A percentile compares a stretch with the other conserved stretches of the same genome.
phyloP scores from a whole-genome alignment of 176 grass and related monocot genomes.

The Chloris gayana region DNA sequence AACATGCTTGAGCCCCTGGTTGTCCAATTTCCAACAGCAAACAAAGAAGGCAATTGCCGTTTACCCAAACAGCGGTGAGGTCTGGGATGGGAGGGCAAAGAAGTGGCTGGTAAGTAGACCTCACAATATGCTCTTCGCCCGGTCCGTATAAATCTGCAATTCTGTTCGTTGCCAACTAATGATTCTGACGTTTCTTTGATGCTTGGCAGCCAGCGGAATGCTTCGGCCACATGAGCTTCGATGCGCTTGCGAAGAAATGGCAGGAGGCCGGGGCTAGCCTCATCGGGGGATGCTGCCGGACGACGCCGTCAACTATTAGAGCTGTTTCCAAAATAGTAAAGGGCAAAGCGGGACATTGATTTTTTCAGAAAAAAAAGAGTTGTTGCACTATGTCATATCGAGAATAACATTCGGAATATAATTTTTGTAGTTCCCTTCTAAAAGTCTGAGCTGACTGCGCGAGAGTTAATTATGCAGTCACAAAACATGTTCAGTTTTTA shows the following conservation, averaged over 20 bases:
- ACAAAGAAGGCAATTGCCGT: slow-evolving; percentile 77
- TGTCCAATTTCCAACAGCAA: slow-evolving; percentile 40
- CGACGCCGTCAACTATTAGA: slow-evolving; percentile 66
- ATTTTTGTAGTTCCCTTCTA: background rate
- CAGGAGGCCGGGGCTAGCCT: slow-evolving; percentile 69
- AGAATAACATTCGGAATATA: slow-evolving; percentile 19
- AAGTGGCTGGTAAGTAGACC: slow-evolving; percentile 73
- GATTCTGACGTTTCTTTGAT: background rate
- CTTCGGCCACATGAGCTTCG: slow-evolving; percentile 62
- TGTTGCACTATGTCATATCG: background rate
- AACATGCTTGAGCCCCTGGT: background rate
- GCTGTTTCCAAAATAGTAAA: slow-evolving; percentile 65
- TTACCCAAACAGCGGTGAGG: slow-evolving; percentile 82
- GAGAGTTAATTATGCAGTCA: background rate
- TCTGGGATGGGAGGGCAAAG: slow-evolving; percentile 80
- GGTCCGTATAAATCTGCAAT: background rate
- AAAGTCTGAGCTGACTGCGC: background rate
- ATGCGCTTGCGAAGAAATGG: slow-evolving; percentile 58
- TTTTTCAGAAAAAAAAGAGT: background rate
- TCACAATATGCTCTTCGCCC: background rate
- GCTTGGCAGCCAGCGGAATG: slow-evolving; percentile 50
- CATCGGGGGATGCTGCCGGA: slow-evolving; percentile 78
- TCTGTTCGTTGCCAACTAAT: background rate
- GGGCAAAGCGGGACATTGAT: slow-evolving; percentile 14
- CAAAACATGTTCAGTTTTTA: too few species aligned